Conservation (phyloP, 768 basidiomycete species). For the Lactarius akahatsu region DNA sequence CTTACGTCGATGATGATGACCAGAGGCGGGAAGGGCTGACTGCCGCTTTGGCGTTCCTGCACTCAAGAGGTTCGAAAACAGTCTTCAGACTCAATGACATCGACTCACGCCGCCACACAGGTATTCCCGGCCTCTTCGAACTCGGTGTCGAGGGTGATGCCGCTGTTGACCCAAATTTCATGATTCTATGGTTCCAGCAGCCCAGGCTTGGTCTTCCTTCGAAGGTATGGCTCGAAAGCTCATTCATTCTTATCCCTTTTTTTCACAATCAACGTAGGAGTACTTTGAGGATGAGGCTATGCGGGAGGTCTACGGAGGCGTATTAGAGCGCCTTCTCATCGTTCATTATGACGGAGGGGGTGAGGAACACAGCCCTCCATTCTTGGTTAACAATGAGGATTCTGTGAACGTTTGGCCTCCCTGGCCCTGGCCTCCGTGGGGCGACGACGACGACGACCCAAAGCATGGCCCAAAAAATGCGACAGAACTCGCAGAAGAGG, state of each 20-base stretch:
- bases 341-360: conserved; percentile 55
- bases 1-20: conserved; percentile 27
- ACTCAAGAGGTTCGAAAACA: conserved; percentile 65
- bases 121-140: conserved; percentile 73
- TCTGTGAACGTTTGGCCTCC: conserved; percentile 63
- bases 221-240: conserved; percentile 51
- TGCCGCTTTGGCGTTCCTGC: conserved; percentile 78
- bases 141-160: conserved; percentile 87
- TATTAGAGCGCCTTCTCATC: conserved; percentile 65
- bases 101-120: conserved; percentile 40
- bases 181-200: conserved; percentile 86
- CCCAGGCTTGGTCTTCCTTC: conserved; percentile 79
- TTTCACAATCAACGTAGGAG: conserved; percentile 49
- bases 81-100: background rate
- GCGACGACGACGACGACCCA: conserved; percentile 42
- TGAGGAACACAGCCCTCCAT: conserved; percentile 30
- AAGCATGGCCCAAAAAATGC: conserved; percentile 55
- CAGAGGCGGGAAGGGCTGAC: conserved; percentile 62
- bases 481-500: conserved; percentile 61
- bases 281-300: conserved; percentile 82
- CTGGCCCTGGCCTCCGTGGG: conserved; percentile 89
- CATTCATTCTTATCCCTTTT: conserved; percentile 1
- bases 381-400: conserved; percentile 37
- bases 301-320: conserved; percentile 64
- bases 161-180: conserved; percentile 79